Evolutionary conservation across 306 rosid genomes (phyloP).

Genomic region (Vigna hirtella): DNA sequence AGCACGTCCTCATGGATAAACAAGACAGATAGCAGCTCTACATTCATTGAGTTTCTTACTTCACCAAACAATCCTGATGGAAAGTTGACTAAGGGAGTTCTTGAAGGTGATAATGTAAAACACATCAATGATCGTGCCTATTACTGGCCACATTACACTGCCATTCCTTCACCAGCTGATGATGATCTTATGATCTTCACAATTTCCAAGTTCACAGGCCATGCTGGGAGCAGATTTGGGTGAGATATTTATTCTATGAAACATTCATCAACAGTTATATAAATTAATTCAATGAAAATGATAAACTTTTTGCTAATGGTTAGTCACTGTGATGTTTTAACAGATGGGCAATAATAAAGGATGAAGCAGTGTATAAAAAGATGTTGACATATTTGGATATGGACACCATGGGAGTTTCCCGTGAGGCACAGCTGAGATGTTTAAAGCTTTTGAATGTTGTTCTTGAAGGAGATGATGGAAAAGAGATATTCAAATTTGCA

Average conservation of each 20-base stretch:
- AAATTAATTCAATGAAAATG: background rate
- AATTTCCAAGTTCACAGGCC: conserved; percentile 65
- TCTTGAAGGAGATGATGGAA: conserved; percentile 44
- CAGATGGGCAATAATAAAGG: conserved; percentile 70
- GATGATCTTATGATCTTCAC: conserved; percentile 60
- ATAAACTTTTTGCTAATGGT: background rate
- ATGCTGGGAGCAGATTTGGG: conserved; percentile 66
- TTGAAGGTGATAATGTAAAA: conserved; percentile 46
- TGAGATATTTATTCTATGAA: conserved; percentile 7
- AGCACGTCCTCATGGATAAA: conserved; percentile 50
- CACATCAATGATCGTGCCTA: conserved; percentile 56
- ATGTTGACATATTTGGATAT: conserved; percentile 26
- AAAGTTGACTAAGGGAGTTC: conserved; percentile 39
- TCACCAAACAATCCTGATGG: conserved; percentile 79
- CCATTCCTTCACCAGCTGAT: conserved; percentile 59
- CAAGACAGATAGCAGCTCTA: background rate
- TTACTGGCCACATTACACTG: conserved; percentile 70
- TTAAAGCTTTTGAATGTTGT: conserved; percentile 49
- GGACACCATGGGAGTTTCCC: conserved; percentile 51
- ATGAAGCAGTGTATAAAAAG: conserved; percentile 51
- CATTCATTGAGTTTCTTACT: conserved; percentile 61
- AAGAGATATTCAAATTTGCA: conserved; percentile 54
- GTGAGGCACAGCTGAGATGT: conserved; percentile 60
- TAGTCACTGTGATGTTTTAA: background rate
- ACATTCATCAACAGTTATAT: background rate